Evolutionary conservation across 805 yeast species (phyloP).

Genomic region (Ogataea polymorpha): DNA sequence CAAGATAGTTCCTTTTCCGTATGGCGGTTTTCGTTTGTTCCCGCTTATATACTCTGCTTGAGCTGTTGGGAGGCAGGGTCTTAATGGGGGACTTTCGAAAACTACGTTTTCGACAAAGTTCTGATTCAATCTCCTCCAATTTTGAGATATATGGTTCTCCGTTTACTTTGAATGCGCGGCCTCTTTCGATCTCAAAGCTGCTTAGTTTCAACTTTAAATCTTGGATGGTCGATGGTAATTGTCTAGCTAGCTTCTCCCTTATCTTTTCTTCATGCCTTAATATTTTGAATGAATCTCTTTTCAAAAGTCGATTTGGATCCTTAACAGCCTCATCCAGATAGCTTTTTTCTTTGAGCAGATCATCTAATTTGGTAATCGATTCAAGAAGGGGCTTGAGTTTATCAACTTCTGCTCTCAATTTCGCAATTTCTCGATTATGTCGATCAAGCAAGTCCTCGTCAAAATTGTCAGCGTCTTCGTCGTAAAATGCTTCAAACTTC

Average conservation of each 20-base stretch:
- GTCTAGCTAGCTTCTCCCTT: constrained; percentile 63
- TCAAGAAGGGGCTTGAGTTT: constrained; percentile 53
- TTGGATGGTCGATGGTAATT: constrained; percentile 60
- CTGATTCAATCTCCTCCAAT: constrained; percentile 22
- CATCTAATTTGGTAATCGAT: constrained; percentile 52
- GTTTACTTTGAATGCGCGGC: constrained; percentile 39
- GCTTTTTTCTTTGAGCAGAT: constrained; percentile 55
- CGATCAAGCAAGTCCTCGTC: constrained; percentile 59
- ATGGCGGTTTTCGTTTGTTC: background rate
- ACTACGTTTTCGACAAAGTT: constrained; percentile 14
- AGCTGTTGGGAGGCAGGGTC: background rate
- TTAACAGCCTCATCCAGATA: constrained; percentile 66
- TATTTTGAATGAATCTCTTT: constrained; percentile 75
- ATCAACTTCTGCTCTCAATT: constrained; percentile 48
- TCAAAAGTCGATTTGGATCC: constrained; percentile 75
- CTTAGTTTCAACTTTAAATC: constrained; percentile 46
- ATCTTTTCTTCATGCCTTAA: constrained; percentile 76
- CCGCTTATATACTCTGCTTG: background rate
- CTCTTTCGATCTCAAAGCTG: constrained; percentile 44
- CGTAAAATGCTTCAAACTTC: constrained; percentile 42
- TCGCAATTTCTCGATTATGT: constrained; percentile 61
- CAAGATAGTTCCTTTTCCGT: too few species aligned
- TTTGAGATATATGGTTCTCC: constrained; percentile 46
- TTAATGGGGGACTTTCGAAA: constrained; percentile 17
- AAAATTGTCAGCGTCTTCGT: constrained; percentile 35